Percentiles rank a stretch among this genome's conserved stretches.
Evolutionary conservation across 2,329 filamentous ascomycete genomes (phyloP).

Genomic region (Botrytis tulipae): DNA sequence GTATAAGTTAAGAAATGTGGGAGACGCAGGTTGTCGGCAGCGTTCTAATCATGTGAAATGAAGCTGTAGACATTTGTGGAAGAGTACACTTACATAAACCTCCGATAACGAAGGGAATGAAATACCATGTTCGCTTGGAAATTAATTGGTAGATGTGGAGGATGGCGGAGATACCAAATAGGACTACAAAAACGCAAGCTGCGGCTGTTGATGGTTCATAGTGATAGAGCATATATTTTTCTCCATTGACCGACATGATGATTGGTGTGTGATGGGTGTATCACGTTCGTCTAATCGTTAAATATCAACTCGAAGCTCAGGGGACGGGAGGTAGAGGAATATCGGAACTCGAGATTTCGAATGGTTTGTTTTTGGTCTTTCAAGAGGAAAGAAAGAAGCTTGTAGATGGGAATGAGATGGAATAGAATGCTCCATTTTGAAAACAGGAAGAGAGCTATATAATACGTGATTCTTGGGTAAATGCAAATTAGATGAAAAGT

Average conservation of each 20-base stretch:
- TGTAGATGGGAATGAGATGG: background rate
- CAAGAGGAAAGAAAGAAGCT: background rate
- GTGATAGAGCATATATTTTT: conserved; percentile 20
- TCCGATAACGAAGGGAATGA: conserved; percentile 37
- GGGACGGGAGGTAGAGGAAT: background rate
- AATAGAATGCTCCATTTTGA: background rate
- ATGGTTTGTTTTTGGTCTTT: background rate
- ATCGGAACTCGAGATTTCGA: background rate
- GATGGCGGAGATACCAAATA: conserved; percentile 22
- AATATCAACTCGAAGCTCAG: background rate
- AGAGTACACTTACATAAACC: conserved; percentile 22
- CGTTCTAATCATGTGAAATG: too few relatives aligned
- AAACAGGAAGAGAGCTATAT: background rate
- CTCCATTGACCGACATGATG: conserved; percentile 6
- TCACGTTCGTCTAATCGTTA: background rate
- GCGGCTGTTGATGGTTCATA: conserved; percentile 27
- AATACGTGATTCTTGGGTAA: background rate
- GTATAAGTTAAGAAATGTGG: background rate
- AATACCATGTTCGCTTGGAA: conserved; percentile 31
- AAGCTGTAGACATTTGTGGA: background rate
- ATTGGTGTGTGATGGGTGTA: background rate
- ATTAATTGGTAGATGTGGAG: conserved; percentile 27
- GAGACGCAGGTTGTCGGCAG: background rate
- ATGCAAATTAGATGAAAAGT: background rate
- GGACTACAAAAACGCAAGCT: conserved; percentile 24